A percentile compares a stretch with the other conserved stretches of the same genome.
These are phyloP conservation scores for Chlorophyllum brunneum DNA, from an alignment of 768 basidiomycete genomes.

Conservation along the genomic window DNA sequence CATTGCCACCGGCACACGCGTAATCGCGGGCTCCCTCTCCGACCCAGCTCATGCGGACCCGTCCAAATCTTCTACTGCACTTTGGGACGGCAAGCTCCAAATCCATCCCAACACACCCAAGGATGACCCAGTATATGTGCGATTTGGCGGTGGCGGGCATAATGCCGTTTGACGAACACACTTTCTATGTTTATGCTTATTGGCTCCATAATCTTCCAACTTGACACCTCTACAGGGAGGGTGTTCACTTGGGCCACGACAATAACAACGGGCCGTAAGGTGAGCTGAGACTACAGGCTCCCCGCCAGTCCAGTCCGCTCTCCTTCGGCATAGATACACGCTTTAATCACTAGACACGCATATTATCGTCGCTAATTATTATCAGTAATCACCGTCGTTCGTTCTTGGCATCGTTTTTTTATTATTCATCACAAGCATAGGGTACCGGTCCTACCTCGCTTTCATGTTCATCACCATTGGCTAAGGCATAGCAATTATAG, in stretches of 20 bases:
- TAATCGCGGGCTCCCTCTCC: constrained; percentile 53
- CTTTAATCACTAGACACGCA: neutral
- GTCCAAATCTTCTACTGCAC: constrained; percentile 73
- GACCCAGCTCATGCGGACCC: constrained; percentile 78
- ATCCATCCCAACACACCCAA: constrained; percentile 80
- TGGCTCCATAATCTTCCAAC: too few relatives aligned
- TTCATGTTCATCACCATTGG: too few relatives aligned
- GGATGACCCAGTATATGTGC: constrained; percentile 51
- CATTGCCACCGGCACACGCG: constrained; percentile 64
- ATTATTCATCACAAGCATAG: neutral
- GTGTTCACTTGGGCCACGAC: too few relatives aligned
- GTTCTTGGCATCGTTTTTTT: neutral
- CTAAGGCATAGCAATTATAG: neutral
- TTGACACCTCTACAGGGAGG: too few relatives aligned
- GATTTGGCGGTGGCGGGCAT: constrained; percentile 1
- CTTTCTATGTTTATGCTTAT: neutral
- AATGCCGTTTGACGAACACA: neutral
- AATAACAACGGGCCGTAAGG: too few relatives aligned
- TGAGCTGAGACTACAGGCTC: too few relatives aligned
- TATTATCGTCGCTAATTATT: neutral
- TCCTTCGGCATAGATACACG: too few relatives aligned
- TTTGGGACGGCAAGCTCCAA: constrained; percentile 84
- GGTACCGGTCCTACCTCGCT: too few relatives aligned
- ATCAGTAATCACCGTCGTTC: neutral
- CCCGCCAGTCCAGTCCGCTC: too few relatives aligned